A percentile compares a stretch with the other conserved stretches of the same genome.
Evolutionary conservation across 805 yeast species (phyloP).

Genomic region (Nematodospora valgi): DNA sequence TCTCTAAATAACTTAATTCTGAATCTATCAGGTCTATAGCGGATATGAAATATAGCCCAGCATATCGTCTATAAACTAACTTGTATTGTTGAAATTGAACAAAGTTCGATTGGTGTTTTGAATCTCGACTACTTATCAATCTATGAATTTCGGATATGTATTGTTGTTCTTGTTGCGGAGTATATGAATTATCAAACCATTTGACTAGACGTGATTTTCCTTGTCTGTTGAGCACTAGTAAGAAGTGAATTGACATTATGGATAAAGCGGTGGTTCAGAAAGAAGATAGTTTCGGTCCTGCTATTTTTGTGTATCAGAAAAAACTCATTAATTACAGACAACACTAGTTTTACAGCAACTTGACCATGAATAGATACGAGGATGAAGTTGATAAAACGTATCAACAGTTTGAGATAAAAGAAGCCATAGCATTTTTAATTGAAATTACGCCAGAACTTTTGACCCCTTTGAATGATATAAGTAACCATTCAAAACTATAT

Average conservation of each 20-base stretch:
- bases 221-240: slow-evolving; percentile 83
- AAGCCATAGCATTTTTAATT: slow-evolving; percentile 61
- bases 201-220: slow-evolving; percentile 87
- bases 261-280: background rate
- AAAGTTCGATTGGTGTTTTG: slow-evolving; percentile 77
- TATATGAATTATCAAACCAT: slow-evolving; percentile 52
- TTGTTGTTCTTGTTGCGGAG: slow-evolving; percentile 27
- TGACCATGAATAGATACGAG: background rate
- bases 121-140: slow-evolving; percentile 77
- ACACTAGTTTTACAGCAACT: background rate
- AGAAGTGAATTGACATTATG: slow-evolving; percentile 72
- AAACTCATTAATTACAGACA: no score
- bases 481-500: slow-evolving; percentile 40
- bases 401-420: slow-evolving; percentile 49
- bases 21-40: slow-evolving; percentile 79
- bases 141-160: slow-evolving; percentile 68
- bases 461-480: slow-evolving; percentile 31
- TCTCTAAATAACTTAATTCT: slow-evolving; percentile 78
- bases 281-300: no score
- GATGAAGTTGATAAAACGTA: slow-evolving; percentile 16
- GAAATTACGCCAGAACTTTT: slow-evolving; percentile 53
- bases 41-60: slow-evolving; percentile 85
- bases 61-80: slow-evolving; percentile 83
- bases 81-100: slow-evolving; percentile 59
- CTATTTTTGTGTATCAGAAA: no score